Evolutionary conservation across 306 rosid genomes (phyloP), one percentile per base, ranked within the genome.

Genomic region (Lathyrus oleraceus): DNA sequence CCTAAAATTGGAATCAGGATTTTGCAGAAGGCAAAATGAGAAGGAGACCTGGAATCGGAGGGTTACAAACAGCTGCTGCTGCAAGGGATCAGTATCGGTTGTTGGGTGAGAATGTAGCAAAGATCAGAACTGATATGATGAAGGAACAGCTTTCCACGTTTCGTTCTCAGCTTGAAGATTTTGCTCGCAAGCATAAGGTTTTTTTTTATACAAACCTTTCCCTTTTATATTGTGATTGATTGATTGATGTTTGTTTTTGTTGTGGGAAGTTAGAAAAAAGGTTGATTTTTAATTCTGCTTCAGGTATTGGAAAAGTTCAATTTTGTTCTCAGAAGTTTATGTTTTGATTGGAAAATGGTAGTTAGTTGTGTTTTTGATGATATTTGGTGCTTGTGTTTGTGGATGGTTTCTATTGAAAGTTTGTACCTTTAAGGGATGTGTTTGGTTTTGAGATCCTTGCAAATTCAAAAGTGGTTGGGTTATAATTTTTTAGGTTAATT

Each of bases 111-210:
- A 94, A 94, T 88, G 98, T 94, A 0, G 98, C 98, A 16, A 91
- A 88, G 87, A 82, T 94, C 58, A 81, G 97, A 83, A 88, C 97
- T 35, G 96, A 94, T 83, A 75, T 90, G 77, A 79, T 94, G 97
- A 91, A 88, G 85, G 98, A 89, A 43, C 99, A 94, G 70, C 99
- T 91, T 51, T 78, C 87, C 51, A 94, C 97, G 1, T 94, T 94
- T 72, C 94, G 96, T 27, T 83, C 89, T 44, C 99, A 94, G 80
- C 87, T 94, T 23, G 99, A 94, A 84, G 99, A 94, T 47, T 94
- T 94, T 45, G 96, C 99, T 64, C 91, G 97, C 27, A 94, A 94
- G 48, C 97, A 94, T 76, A 94, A 94, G 97, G 97, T 87, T 27
- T 0, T 3, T 21, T 5, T 3, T 45, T 25, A 69, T 44, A 51